Conservation (phyloP, 2,329 filamentous ascomycete species). For the Pseudogymnoascus sp. region DNA sequence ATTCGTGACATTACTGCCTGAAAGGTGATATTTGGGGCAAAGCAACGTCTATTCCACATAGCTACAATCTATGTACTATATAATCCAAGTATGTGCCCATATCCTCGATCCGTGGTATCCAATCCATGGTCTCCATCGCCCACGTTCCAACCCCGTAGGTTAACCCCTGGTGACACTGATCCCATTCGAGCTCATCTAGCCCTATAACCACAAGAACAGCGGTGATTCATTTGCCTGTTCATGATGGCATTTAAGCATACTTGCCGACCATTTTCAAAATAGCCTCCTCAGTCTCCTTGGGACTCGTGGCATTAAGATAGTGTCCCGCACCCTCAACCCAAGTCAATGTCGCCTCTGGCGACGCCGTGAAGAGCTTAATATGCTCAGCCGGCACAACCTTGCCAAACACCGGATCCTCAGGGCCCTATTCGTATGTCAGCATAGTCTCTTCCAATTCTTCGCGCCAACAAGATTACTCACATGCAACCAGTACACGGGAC, state of each 20-base stretch:
- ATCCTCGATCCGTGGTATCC: neutral
- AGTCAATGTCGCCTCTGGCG: conserved; percentile 36
- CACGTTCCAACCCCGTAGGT: neutral
- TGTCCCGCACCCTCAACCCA: conserved; percentile 39
- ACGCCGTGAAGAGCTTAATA: conserved; percentile 41
- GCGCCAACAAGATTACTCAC: conserved; percentile 25
- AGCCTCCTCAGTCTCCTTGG: conserved; percentile 36
- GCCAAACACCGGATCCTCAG: conserved; percentile 37
- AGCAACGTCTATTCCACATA: neutral
- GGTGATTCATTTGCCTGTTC: neutral
- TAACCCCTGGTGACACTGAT: neutral
- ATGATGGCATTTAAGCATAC: conserved; percentile 8
- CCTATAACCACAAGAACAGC: neutral
- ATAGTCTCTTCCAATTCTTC: neutral
- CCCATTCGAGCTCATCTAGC: neutral
- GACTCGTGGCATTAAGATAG: conserved; percentile 42
- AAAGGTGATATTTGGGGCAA: neutral
- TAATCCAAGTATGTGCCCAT: neutral
- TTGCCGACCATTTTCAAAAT: conserved; percentile 31
- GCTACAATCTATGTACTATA: neutral
- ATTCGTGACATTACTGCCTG: neutral
- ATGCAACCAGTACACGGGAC: conserved; percentile 46
- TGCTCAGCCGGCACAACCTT: conserved; percentile 36
- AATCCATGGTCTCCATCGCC: neutral
- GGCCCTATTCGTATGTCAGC: conserved; percentile 30